These are phyloP conservation scores for Chaetomium olivaceum DNA, from an alignment of 2,329 filamentous ascomycete genomes.

Conservation along the genomic window DNA sequence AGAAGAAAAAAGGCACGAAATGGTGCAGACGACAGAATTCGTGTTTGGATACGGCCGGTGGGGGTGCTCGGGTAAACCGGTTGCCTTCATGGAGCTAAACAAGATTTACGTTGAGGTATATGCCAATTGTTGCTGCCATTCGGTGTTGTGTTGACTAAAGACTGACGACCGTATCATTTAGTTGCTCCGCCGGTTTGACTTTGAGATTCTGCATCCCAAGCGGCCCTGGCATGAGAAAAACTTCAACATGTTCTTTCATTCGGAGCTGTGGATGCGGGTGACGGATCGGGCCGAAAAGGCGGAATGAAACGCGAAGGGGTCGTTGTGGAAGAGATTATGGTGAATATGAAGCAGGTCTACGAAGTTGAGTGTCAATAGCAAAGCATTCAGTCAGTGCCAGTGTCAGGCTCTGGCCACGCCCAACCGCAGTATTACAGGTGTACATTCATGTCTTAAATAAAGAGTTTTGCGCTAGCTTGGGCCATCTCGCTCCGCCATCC, in stretches of 20 bases:
- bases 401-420: too few species aligned
- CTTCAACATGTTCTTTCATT: conserved; percentile 33
- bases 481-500: too few species aligned
- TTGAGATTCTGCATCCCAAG: conserved; percentile 34
- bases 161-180: neutral
- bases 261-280: conserved; percentile 35
- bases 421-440: too few species aligned
- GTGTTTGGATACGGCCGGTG: conserved; percentile 45
- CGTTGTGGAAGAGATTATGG: neutral
- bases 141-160: neutral
- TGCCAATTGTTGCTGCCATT: neutral
- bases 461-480: too few species aligned
- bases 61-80: conserved; percentile 43
- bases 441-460: too few species aligned
- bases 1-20: conserved; percentile 1
- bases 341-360: too few species aligned
- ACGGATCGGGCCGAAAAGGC: conserved; percentile 23
- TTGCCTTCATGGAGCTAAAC: conserved; percentile 46
- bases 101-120: conserved; percentile 46
- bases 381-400: too few species aligned
- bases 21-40: conserved; percentile 33
- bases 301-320: neutral
- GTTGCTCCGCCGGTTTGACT: conserved; percentile 33
- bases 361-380: too few species aligned
- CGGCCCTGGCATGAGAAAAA: conserved; percentile 30